Conservation (phyloP, 1,284 basidiomycete species). For the Filobasidium uniguttulatum region DNA sequence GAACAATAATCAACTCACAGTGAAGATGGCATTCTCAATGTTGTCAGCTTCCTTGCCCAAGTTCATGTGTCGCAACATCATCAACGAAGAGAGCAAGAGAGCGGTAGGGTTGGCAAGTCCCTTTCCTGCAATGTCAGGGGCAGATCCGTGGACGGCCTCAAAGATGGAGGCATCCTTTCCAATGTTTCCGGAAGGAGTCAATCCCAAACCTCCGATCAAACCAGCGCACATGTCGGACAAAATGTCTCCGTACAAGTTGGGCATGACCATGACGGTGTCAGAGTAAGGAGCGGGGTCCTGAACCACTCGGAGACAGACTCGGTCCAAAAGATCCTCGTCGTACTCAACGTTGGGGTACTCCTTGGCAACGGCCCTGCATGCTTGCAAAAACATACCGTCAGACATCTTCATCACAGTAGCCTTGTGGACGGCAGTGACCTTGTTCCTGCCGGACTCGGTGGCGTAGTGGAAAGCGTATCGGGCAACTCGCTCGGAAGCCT, state of each 20-base stretch:
- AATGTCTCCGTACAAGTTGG: slow-evolving; percentile 84
- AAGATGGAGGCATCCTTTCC: slow-evolving; percentile 97
- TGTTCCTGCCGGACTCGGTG: slow-evolving; percentile 66
- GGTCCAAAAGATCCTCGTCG: slow-evolving; percentile 94
- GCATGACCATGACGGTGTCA: slow-evolving; percentile 99
- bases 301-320: slow-evolving; percentile 85
- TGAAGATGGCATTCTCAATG: slow-evolving; percentile 82
- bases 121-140: slow-evolving; percentile 58
- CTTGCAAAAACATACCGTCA: slow-evolving; percentile 98
- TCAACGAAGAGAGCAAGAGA: slow-evolving; percentile 79
- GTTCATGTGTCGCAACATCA: slow-evolving; percentile 98
- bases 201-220: slow-evolving; percentile 91
- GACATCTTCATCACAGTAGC: slow-evolving; percentile 99
- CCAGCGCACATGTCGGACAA: slow-evolving; percentile 98
- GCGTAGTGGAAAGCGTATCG: slow-evolving; percentile 99
- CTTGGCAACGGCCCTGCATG: slow-evolving; percentile 91
- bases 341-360: slow-evolving; percentile 87
- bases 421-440: slow-evolving; percentile 98
- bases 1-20: slow-evolving; percentile 44
- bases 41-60: slow-evolving; percentile 69
- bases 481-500: slow-evolving; percentile 95
- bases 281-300: slow-evolving; percentile 88
- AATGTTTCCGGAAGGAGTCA: slow-evolving; percentile 98
- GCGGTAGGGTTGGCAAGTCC: slow-evolving; percentile 98
- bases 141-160: slow-evolving; percentile 97